These are phyloP conservation scores for Pichia ethanolica DNA, from an alignment of 805 yeast genomes.

Conservation along the genomic window DNA sequence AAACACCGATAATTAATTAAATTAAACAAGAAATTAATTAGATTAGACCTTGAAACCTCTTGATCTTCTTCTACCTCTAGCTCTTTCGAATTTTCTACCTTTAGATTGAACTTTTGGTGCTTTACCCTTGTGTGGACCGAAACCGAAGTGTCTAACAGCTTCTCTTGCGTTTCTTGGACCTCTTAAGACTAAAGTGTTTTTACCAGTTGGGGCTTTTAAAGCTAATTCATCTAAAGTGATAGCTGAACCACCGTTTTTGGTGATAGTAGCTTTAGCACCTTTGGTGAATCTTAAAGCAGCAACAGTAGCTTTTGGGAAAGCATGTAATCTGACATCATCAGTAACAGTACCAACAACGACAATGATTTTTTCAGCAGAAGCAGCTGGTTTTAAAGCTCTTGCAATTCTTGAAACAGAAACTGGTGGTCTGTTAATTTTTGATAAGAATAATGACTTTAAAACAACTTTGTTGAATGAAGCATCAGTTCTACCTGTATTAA, in stretches of 20 bases:
- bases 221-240: slow-evolving; percentile 99
- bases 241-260: slow-evolving; percentile 99
- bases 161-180: slow-evolving; percentile 99
- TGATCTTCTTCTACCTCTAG: slow-evolving; percentile 99
- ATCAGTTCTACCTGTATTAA: slow-evolving; percentile 83
- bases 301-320: slow-evolving; percentile 93
- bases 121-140: slow-evolving; percentile 99
- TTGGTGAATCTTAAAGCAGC: slow-evolving; percentile 99
- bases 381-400: slow-evolving; percentile 73
- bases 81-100: slow-evolving; percentile 99
- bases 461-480: slow-evolving; percentile 97
- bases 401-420: slow-evolving; percentile 90
- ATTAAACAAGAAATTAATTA: slow-evolving; percentile 9
- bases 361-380: slow-evolving; percentile 83
- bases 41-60: slow-evolving; percentile 99
- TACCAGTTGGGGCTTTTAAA: slow-evolving; percentile 98
- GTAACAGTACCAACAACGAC: slow-evolving; percentile 99
- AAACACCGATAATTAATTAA: background rate
- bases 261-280: slow-evolving; percentile 95
- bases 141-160: slow-evolving; percentile 99
- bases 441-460: slow-evolving; percentile 89
- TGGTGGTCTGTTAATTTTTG: slow-evolving; percentile 99
- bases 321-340: slow-evolving; percentile 90
- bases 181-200: slow-evolving; percentile 95
- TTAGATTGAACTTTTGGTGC: slow-evolving; percentile 96